A percentile compares a stretch with the other conserved stretches of the same genome.
phyloP scores from a whole-genome alignment of 805 yeast genomes.

The Zygosaccharomyces kombuchaensis region DNA sequence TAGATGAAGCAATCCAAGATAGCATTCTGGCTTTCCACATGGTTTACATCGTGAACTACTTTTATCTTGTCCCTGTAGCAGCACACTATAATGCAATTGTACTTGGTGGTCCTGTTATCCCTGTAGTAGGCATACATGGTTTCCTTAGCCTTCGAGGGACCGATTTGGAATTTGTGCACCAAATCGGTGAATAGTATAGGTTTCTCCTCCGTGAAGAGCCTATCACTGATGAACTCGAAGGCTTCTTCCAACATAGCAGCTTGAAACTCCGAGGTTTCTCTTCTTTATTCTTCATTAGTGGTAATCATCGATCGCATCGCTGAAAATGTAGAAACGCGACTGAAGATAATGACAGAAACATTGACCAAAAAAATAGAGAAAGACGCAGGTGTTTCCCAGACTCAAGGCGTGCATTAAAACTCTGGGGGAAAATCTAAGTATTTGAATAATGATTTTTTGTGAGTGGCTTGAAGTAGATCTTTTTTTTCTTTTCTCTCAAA shows the following conservation, averaged over 20 bases:
- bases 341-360: too few species aligned
- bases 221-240: slow-evolving; percentile 21
- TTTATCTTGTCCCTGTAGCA: slow-evolving; percentile 19
- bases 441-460: too few species aligned
- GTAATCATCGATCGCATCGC: too few species aligned
- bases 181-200: slow-evolving; percentile 32
- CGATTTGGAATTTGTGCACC: slow-evolving; percentile 21
- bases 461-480: too few species aligned
- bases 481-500: too few species aligned
- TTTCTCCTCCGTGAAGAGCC: slow-evolving; percentile 24
- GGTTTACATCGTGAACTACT: slow-evolving; percentile 21
- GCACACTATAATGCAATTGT: slow-evolving; percentile 28
- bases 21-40: slow-evolving; percentile 15
- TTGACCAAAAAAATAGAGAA: too few species aligned
- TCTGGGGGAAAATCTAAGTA: too few species aligned
- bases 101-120: slow-evolving; percentile 22
- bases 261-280: not conserved
- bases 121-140: slow-evolving; percentile 30
- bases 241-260: slow-evolving; percentile 5
- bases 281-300: not conserved
- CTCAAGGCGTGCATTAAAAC: too few species aligned
- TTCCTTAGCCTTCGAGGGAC: slow-evolving; percentile 27
- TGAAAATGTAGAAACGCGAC: too few species aligned
- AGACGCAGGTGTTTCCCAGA: too few species aligned
- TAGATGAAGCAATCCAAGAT: slow-evolving; percentile 32